Evolutionary conservation across 495 filamentous ascomycete genomes (phyloP), one percentile per base, ranked within the genome.

Genomic region (Hyaloscypha variabilis): DNA sequence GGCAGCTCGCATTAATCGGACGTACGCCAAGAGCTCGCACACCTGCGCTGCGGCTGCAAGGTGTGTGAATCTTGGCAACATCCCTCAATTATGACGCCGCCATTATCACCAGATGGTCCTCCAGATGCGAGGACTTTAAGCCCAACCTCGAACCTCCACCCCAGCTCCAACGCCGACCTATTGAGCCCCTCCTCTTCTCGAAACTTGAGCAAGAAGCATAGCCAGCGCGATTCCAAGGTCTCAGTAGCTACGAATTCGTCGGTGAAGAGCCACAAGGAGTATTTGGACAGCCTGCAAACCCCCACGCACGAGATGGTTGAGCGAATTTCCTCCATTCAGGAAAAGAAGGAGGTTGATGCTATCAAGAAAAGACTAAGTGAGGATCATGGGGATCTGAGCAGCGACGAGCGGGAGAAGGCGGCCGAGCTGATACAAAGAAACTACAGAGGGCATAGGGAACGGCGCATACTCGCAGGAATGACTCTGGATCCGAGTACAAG

Each of bases 401-500:
- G 60, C 11, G 67, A 58, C 1, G 69, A 73, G 58, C 50, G 62
- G 50, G 30, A 65, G 28, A 64, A 49, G 46, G 71, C 71, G 11
- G 67, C 69, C 3, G 62, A 46, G 17, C 51, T 71, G 13, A 73
- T 73, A 10, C 71, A 73, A 54, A 65, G 71, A 42, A 71, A 65
- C 56, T 73, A 73, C 57, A 54, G 71, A 23, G 71, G 71, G 19
- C 67, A 73, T 52, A 26, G 71, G 31, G 69, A 69, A 25, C 28
- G 71, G 50, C 28, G 71, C 25, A 70, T 71, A 54, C 26, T 73
- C 30, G 49, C 29, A 6, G 71, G 71, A 4, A 63, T 89, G 59
- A 82, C 81, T 11, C 68, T 94, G 19, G 83, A 91, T 73, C 82
- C 91, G 10, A 82, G 82, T 5, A 87, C 86, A 17, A 77, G 91